phyloP scores from a whole-genome alignment of 768 basidiomycete genomes.

The Tricholoma matsutake region DNA sequence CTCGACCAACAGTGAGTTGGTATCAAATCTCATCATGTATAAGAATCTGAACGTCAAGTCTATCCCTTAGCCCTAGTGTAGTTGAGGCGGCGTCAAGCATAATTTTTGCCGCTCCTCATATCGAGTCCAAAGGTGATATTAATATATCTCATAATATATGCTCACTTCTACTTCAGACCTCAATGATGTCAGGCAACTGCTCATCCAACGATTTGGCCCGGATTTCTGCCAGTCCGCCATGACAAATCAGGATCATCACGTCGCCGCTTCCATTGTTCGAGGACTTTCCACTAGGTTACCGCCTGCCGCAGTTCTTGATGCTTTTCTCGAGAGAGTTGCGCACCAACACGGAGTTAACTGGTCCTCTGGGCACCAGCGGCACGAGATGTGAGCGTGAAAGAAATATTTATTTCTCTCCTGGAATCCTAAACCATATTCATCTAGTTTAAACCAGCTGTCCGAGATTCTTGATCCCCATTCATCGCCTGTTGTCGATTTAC shows the following conservation, averaged over 20 bases:
- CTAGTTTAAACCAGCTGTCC: slow-evolving; percentile 54
- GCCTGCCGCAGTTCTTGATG: slow-evolving; percentile 53
- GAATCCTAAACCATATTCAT: background rate
- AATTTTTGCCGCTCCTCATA: slow-evolving; percentile 55
- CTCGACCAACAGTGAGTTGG: slow-evolving; percentile 46
- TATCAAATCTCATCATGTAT: slow-evolving; percentile 2
- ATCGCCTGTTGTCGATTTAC: slow-evolving; percentile 52
- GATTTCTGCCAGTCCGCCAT: slow-evolving; percentile 55
- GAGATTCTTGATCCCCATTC: slow-evolving; percentile 55
- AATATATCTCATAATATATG: background rate
- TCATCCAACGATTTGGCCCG: slow-evolving; percentile 54
- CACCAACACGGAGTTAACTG: slow-evolving; percentile 53
- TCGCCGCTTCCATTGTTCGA: slow-evolving; percentile 53
- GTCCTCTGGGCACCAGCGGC: slow-evolving; percentile 56
- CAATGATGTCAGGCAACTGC: slow-evolving; percentile 46
- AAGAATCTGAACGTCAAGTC: slow-evolving; percentile 24
- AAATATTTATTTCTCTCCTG: background rate
- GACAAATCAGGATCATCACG: slow-evolving; percentile 48
- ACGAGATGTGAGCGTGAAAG: slow-evolving; percentile 52
- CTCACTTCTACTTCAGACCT: slow-evolving; percentile 45
- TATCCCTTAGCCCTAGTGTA: slow-evolving; percentile 45
- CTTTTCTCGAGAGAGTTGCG: slow-evolving; percentile 53
- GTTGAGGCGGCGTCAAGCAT: slow-evolving; percentile 70
- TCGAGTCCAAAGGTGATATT: slow-evolving; percentile 54
- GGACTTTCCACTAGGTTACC: slow-evolving; percentile 52